Evolutionary conservation across 129 eudicot genomes (phyloP), one percentile per base, ranked within the genome.

Genomic region (Artemisia annua): DNA sequence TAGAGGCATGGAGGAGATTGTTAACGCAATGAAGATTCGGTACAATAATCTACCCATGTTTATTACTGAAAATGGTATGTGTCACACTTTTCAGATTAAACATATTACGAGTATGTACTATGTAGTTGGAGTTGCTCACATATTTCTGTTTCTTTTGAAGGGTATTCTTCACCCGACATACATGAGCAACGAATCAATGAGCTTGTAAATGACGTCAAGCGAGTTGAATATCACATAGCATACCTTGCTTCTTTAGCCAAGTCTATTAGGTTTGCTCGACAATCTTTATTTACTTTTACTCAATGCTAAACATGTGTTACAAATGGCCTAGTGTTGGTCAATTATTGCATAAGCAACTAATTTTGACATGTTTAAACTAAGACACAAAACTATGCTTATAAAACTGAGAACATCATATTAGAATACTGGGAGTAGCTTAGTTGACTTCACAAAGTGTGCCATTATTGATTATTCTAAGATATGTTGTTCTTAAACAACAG

Each of bases 61-160:
- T 82, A 73, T 92, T 49, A 89, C 96, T 9, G 98, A 92, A 83
- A 92, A 92, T 85, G 98, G 96, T 84, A 71, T 69, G 80, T 12
- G 17, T 52, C 51, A 67, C 28, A 5, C 1, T 39, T 17, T 51
- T 17, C 11, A 55, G 0, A 18, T 7, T 55, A 0, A 55, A 8
- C 28, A 55, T 18, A n/a, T 18, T 9, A 16, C 20, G 1, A 5
- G 11, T 15, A 15, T 16, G 8, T n/a, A 15, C 8, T 15, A 5
- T 17, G 3, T 16, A 54, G 8, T 54, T 54, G 11, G 59, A 2
- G 3, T 54, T 16, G 59, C 8, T 54, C 13, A 7, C 13, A 18
- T 55, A 55, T 2, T 17, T 55, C 14, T 55, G 6, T 26, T 19
- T 72, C 24, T 18, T 13, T 70, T 83, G 48, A 84, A 87, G 95